A percentile compares a stretch with the other conserved stretches of the same genome.
phyloP scores from a whole-genome alignment of 345 rosid species.

The Rhodomyrtus tomentosa region DNA sequence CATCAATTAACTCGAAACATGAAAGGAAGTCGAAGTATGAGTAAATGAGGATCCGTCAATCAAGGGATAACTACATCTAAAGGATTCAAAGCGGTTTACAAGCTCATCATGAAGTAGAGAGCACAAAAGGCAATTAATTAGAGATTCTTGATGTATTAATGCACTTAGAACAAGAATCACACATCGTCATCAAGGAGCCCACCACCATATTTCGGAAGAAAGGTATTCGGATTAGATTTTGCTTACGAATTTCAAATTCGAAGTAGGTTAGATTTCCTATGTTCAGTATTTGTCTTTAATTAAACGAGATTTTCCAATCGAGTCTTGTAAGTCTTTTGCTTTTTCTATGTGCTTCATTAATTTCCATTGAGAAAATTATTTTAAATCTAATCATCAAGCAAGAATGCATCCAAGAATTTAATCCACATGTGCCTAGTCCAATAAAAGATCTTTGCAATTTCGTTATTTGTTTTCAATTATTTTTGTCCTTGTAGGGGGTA shows the following conservation, averaged over 20 bases:
- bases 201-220: background rate
- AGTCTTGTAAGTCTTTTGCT: background rate
- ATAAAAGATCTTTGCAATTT: background rate
- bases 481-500: background rate
- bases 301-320: background rate
- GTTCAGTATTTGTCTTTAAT: background rate
- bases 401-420: background rate
- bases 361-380: background rate
- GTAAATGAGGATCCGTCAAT: background rate
- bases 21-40: background rate
- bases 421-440: background rate
- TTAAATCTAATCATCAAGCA: background rate
- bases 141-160: background rate
- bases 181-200: background rate
- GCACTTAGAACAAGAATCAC: background rate
- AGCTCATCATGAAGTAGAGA: background rate
- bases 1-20: background rate
- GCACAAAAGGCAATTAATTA: background rate
- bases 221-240: background rate
- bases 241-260: background rate
- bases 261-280: background rate
- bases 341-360: background rate
- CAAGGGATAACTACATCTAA: background rate
- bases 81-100: rapidly evolving
- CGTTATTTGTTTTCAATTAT: background rate